Base-by-base conservation (phyloP, 1,284 basidiomycete genomes). In the Cryptococcus neoformans region DNA sequence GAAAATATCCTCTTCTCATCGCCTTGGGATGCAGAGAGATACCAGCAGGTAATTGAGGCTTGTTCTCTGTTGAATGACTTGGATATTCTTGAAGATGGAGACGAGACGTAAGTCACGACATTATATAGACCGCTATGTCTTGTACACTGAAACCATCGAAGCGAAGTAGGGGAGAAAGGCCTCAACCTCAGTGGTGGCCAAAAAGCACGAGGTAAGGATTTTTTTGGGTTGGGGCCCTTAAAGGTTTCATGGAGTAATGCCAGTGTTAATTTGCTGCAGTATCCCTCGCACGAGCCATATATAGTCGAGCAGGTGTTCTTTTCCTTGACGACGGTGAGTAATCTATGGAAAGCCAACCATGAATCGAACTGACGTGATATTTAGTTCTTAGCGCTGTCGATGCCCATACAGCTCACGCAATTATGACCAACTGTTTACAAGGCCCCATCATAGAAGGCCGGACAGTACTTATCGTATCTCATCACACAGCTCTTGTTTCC, bases 101-200 rank as follows among this genome's bases (percentile, higher is more conserved):
- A 98, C 67, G 85, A 90, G 70, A 90, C 92, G 68, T 70, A 57
- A 55, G 68, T 62, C 14, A 28, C 28, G 9, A 8, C 17, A 11
- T 3, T 10, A 0, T 90, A 94, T 73, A 92, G 93, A 57, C 91
- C 90, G 34, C 90, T 93, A 86, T 87, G 49, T 52, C 11, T 21
- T 35, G 12, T 51, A 39, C 54, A 14, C 21, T 47, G 48, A 47
- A 10, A 41, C 16, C 28, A 11, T 36, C n/a, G 34, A 62, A 73
- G 73, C 45, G 73, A 68, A 54, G 72, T 76, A 45, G 68, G 89
- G 34, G 80, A 81, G 59, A 74, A 79, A 49, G 81, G 81, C 7
- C 84, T 92, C 17, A 93, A 92, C 74, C 78, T 95, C 37, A 92
- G 89, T 21, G 95, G 95, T 56, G 95, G 95, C 35, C 95, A 99